phyloP scores from a whole-genome alignment of 805 yeast genomes.

The Scheffersomyces stipitis region DNA sequence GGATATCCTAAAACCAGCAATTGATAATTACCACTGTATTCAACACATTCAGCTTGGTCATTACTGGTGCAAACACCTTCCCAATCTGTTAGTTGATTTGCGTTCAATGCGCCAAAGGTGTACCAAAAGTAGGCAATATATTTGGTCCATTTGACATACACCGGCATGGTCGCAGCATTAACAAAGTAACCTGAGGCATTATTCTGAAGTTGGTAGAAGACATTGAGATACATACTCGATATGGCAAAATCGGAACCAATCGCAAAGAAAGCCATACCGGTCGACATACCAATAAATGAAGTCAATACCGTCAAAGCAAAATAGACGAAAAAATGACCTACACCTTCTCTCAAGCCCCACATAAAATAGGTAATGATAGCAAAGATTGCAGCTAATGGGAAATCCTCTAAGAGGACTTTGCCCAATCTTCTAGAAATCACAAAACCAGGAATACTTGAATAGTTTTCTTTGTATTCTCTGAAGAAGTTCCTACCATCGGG shows the following conservation, averaged over 20 bases:
- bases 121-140: constrained; percentile 78
- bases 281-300: constrained; percentile 55
- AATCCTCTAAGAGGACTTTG: constrained; percentile 21
- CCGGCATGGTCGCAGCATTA: constrained; percentile 73
- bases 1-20: constrained; percentile 21
- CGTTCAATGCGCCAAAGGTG: constrained; percentile 64
- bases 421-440: constrained; percentile 22
- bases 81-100: constrained; percentile 66
- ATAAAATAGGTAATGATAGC: constrained; percentile 23
- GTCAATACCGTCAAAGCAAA: constrained; percentile 59
- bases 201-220: constrained; percentile 68
- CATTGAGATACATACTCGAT: constrained; percentile 61
- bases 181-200: constrained; percentile 82
- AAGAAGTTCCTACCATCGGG: constrained; percentile 22
- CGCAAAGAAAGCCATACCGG: constrained; percentile 55
- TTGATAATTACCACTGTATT: constrained; percentile 23
- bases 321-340: constrained; percentile 53
- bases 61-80: constrained; percentile 52
- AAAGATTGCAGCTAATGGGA: constrained; percentile 21
- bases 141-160: constrained; percentile 82
- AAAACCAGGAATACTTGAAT: constrained; percentile 23
- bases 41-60: constrained; percentile 16
- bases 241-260: constrained; percentile 59
- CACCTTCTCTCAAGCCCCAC: constrained; percentile 26
- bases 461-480: constrained; percentile 23